Percentiles rank a stretch among this genome's conserved stretches.
Conservation (phyloP, 352 stramenopile genomes). For the Pythium phragmiticola region DNA sequence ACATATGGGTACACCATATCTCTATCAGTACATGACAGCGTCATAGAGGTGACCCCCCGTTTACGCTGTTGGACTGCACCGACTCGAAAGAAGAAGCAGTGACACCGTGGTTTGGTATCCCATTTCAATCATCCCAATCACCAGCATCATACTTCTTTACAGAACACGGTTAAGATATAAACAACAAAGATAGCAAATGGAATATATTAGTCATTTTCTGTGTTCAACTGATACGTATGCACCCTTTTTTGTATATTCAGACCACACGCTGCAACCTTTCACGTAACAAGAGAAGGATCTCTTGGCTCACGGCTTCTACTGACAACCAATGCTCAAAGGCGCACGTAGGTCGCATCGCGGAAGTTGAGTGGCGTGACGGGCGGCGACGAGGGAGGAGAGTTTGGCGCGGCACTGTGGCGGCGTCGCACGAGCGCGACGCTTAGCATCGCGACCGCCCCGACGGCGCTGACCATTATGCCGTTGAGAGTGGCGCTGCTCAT, state of each 20-base stretch:
- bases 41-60: slow-evolving; percentile 20
- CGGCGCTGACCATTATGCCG: slow-evolving; percentile 7
- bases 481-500: slow-evolving; percentile 6
- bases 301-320: neutral
- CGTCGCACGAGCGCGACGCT: slow-evolving; percentile 16
- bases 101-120: slow-evolving; percentile 13
- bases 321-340: neutral
- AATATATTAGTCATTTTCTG: no score
- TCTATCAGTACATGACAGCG: neutral
- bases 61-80: neutral
- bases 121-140: neutral
- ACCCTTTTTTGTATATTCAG: neutral
- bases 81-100: slow-evolving; percentile 19
- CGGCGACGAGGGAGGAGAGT: neutral
- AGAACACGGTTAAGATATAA: neutral
- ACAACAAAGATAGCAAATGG: no score
- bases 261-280: neutral
- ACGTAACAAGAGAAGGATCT: slow-evolving; percentile 1
- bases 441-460: slow-evolving; percentile 10
- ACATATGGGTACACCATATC: neutral
- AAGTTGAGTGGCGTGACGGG: slow-evolving; percentile 9
- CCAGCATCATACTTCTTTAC: neutral
- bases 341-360: slow-evolving; percentile 1
- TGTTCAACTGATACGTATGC: no score
- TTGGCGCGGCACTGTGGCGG: neutral